Percentiles rank a stretch among this genome's conserved stretches.
Evolutionary conservation across 1,284 basidiomycete species (phyloP).

Genomic region (Cryptococcus sp.): DNA sequence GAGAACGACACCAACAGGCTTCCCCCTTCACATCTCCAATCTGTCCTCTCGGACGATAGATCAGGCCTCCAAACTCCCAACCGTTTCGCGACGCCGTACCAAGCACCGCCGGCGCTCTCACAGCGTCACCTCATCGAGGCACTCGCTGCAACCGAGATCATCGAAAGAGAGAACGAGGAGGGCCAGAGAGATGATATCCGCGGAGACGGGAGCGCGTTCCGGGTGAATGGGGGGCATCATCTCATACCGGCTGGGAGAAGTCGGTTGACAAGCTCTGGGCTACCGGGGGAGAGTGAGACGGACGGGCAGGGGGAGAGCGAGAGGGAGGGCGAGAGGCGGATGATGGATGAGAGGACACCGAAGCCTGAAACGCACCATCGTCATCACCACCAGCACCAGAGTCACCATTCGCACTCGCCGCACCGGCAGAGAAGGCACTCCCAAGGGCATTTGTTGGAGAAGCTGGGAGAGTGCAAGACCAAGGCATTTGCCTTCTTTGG

Average conservation of each 20-base stretch:
- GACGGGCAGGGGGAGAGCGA: not conserved
- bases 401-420: constrained; percentile 3
- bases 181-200: constrained; percentile 59
- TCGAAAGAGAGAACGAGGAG: constrained; percentile 47
- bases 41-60: constrained; percentile 5
- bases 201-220: constrained; percentile 50
- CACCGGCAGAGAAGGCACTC: not conserved
- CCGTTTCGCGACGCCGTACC: constrained; percentile 65
- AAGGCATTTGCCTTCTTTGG: constrained; percentile 50
- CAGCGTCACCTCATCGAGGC: constrained; percentile 49
- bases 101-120: constrained; percentile 58
- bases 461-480: constrained; percentile 20
- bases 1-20: constrained; percentile 2
- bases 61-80: constrained; percentile 68
- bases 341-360: constrained; percentile 49
- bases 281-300: not conserved
- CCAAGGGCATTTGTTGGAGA: not conserved
- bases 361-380: constrained; percentile 44
- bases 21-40: constrained; percentile 7
- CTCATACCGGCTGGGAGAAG: constrained; percentile 56
- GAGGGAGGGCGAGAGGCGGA: not conserved
- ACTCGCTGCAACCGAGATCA: constrained; percentile 25
- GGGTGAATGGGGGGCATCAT: constrained; percentile 51
- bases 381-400: constrained; percentile 12
- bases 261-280: not conserved